Base-by-base conservation (phyloP, 257 asterid genomes). In the Orobanche coerulescens region DNA sequence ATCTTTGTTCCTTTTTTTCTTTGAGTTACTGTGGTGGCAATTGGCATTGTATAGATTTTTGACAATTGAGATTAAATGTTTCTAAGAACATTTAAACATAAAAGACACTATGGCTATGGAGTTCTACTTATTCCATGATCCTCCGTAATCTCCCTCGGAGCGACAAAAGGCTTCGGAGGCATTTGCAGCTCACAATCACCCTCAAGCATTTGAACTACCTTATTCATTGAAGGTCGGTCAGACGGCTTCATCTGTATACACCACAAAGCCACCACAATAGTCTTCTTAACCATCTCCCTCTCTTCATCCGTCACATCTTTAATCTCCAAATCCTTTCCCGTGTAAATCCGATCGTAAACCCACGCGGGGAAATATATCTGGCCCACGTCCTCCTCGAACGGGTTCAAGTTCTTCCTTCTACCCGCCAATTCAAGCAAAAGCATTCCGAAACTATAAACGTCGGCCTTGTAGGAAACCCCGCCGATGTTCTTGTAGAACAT, bases 401-500 rank as follows among this genome's bases (percentile, higher is more conserved):
- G 77, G 47, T 69, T 70, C 77, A 59, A 55, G 6, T 79, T 70
- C 12, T 64, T 76, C 62, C 78, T 64, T 39, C 76, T 56, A 18
- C 79, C 71, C 0, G 68, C 71, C 81, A 79, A 75, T 73, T 84
- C 86, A 73, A 79, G 63, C 66, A 79, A 30, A 76, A 81, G 3
- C 86, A 79, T 84, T 0, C 93, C 93, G 12, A 68, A 84, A 36
- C 86, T 79, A 44, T 84, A 81, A 9, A 81, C 84, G 54, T 84
- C 88, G 6, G 81, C 84, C 28, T 75, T 84, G 31, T 64, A 20
- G 0, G 84, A 65, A 6, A 77, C 46, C 13, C 70, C 82, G n/a
- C 81, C 82, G 7, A 74, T 64, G 25, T 73, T 74, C 18, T 9
- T 60, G 62, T 59, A 74, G 14, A 60, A 40, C 40, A 74, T 0